These are phyloP conservation scores for Eucalyptus grandis DNA, from an alignment of 345 rosid species.

Conservation along the genomic window DNA sequence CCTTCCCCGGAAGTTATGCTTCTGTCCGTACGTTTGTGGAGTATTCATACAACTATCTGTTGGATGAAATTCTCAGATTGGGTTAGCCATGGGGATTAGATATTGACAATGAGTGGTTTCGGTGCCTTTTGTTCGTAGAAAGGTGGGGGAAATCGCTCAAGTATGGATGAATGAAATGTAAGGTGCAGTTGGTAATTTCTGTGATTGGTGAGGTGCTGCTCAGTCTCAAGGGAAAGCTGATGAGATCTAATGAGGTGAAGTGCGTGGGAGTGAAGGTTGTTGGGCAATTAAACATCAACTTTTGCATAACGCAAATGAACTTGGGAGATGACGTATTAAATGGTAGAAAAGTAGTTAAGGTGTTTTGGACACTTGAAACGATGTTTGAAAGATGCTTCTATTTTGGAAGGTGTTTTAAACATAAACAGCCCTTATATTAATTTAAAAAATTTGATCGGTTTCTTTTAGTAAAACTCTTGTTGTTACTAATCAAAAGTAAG, in stretches of 20 bases:
- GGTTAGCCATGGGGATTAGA: background rate
- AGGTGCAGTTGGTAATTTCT: background rate
- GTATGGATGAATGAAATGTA: background rate
- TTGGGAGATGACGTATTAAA: background rate
- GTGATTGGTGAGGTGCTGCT: background rate
- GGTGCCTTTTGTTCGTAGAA: background rate
- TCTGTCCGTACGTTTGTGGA: background rate
- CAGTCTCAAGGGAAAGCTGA: background rate
- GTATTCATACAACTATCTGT: background rate
- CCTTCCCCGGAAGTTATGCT: background rate
- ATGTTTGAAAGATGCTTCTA: background rate
- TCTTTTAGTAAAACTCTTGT: background rate
- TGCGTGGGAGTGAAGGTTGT: background rate
- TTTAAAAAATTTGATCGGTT: background rate
- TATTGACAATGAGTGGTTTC: background rate
- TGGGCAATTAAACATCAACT: background rate
- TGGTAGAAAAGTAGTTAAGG: background rate
- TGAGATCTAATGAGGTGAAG: background rate
- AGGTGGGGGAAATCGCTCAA: background rate
- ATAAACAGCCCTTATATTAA: background rate
- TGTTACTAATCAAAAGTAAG: background rate
- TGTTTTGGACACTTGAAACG: background rate
- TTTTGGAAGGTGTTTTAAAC: background rate
- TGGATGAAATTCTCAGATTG: background rate
- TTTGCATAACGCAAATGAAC: background rate